Percentiles rank a stretch among this genome's conserved stretches.
Conservation (phyloP, 768 basidiomycete species). For the Cystobasidium tubakii region DNA sequence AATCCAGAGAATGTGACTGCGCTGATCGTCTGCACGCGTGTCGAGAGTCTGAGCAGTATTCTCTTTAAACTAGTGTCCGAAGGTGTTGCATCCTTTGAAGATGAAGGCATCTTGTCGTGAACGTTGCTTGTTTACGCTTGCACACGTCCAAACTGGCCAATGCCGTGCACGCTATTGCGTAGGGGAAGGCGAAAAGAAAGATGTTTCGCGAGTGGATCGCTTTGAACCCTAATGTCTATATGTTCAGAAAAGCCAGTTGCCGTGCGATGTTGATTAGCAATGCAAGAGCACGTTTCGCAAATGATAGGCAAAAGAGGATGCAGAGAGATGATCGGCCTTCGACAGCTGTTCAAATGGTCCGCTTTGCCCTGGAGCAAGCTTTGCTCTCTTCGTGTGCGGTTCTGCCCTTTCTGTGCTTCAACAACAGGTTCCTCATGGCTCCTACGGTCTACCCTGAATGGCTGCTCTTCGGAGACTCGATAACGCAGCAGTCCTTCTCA, state of each 20-base stretch:
- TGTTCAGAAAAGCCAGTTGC: too few species aligned
- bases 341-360: too few species aligned
- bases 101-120: not conserved
- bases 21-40: constrained; percentile 29
- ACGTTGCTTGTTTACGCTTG: not conserved
- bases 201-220: not conserved
- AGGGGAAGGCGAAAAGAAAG: not conserved
- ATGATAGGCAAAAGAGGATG: too few species aligned
- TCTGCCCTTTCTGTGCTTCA: not conserved
- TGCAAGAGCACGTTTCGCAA: too few species aligned
- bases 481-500: constrained; percentile 31
- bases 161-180: not conserved
- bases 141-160: not conserved
- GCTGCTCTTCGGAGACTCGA: constrained; percentile 31
- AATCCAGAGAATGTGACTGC: constrained; percentile 82
- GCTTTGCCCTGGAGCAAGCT: too few species aligned
- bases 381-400: not conserved
- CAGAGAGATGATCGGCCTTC: not conserved
- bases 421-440: not conserved
- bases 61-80: not conserved
- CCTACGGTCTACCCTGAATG: constrained; percentile 29
- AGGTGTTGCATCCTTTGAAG: not conserved
- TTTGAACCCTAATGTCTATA: too few species aligned
- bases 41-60: constrained; percentile 7
- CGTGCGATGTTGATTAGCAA: too few species aligned